Evolutionary conservation across 2,329 filamentous ascomycete genomes (phyloP).

Genomic region (Diaporthe sp.): DNA sequence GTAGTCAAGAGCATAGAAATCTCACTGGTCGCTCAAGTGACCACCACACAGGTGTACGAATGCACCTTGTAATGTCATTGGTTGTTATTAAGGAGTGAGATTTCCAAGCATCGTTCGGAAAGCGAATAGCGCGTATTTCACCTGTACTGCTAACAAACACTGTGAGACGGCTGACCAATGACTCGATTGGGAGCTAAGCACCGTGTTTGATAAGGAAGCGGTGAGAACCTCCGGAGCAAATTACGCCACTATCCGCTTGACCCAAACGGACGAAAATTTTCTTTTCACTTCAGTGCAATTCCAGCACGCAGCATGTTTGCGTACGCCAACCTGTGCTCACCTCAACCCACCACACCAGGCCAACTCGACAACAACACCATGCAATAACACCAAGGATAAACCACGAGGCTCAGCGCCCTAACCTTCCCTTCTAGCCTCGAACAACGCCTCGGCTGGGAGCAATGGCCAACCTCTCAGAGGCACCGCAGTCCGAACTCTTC

Average conservation of each 20-base stretch:
- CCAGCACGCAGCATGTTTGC: not conserved
- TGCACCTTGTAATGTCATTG: not conserved
- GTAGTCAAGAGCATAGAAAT: not conserved
- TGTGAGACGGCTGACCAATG: conserved; percentile 10
- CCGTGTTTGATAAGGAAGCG: conserved; percentile 10
- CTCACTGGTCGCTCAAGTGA: not conserved
- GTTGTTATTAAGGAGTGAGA: not conserved
- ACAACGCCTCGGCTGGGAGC: not conserved
- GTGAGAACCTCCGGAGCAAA: conserved; percentile 1
- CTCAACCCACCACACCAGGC: not conserved
- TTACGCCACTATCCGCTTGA: conserved; percentile 21
- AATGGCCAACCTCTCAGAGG: conserved; percentile 10
- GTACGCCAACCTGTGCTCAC: not conserved
- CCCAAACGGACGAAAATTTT: conserved; percentile 15
- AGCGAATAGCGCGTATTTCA: not conserved
- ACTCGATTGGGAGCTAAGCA: conserved; percentile 7
- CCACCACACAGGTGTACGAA: no score
- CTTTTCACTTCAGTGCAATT: not conserved
- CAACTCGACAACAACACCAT: conserved; percentile 9
- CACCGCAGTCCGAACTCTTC: conserved; percentile 2
- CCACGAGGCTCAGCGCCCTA: not conserved
- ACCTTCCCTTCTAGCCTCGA: not conserved
- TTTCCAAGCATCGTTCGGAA: not conserved
- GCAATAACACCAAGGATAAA: not conserved
- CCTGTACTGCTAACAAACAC: not conserved